Evolutionary conservation across 2,329 filamentous ascomycete genomes (phyloP), one percentile per base, ranked within the genome.

Genomic region (Didymella keratinophila): DNA sequence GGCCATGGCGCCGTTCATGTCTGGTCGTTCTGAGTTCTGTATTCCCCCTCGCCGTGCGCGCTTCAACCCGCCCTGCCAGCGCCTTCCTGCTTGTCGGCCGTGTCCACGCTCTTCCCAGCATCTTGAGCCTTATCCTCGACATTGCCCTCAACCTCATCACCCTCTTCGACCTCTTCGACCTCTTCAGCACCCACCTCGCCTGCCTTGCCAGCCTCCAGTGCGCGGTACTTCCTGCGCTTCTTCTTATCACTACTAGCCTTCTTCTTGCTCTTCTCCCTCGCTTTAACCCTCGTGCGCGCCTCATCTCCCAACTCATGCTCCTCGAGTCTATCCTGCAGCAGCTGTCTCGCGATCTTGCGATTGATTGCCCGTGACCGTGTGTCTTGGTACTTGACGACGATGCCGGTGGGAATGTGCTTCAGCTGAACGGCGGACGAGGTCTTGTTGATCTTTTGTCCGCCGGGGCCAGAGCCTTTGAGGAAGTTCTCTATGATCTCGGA

Each of bases 401-500:
- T 87, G 61, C 94, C 94, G 0, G 93, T 96, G 6, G 94, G 92
- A 16, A 90, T 80, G 77, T 99, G 95, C 67, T 89, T 95, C 34
- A 99, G 83, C 76, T 99, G 95, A 2, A 97, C 94, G 36, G 94
- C 94, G 0, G 92, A 97, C 65, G 89, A 93, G 25, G 95, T 99
- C 86, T 99, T 99, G 80, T 99, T 99, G 80, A 98, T 98, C 76
- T 97, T 97, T 75, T 99, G 95, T 0, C 95, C 95, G 23, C 95
- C 95, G 0, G 95, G 94, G 1, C 95, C 95, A 67, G 87, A 91
- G 69, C 95, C 95, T 75, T 95, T 96, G 60, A 99, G 83, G 78
- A 96, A 98, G 41, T 84, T 85, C 72, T 97, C 91, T 56, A 89
- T 87, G 66, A 98, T 87, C 51, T 97, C 93, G 18, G 83, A 80